Evolutionary conservation across 495 filamentous ascomycete genomes (phyloP).

Genomic region (Penicillium riverlandense): DNA sequence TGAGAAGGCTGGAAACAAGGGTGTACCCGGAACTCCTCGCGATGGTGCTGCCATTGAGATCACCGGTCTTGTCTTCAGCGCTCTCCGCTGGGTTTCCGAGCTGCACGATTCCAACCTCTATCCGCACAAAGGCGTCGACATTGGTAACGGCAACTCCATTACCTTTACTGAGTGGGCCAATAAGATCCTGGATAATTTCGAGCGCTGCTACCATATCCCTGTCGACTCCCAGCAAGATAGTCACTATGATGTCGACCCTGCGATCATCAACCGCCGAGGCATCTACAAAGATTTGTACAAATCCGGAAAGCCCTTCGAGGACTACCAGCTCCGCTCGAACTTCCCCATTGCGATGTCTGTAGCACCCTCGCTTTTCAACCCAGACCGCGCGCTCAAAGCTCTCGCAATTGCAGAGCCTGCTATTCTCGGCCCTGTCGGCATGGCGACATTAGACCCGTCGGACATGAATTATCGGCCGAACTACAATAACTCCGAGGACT

Average conservation of each 20-base stretch:
- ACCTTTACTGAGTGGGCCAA: slow-evolving; percentile 74
- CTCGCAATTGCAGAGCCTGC: slow-evolving; percentile 71
- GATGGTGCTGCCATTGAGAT: slow-evolving; percentile 96
- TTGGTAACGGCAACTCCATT: slow-evolving; percentile 48
- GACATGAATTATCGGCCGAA: slow-evolving; percentile 90
- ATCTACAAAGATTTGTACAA: slow-evolving; percentile 97
- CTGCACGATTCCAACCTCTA: slow-evolving; percentile 62
- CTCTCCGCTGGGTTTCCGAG: slow-evolving; percentile 67
- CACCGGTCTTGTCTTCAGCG: slow-evolving; percentile 84
- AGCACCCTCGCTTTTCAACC: slow-evolving; percentile 79
- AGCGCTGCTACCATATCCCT: slow-evolving; percentile 84
- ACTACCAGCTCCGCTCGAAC: slow-evolving; percentile 93
- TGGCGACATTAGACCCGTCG: slow-evolving; percentile 89
- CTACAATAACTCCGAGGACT: slow-evolving; percentile 94
- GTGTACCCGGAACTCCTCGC: slow-evolving; percentile 89
- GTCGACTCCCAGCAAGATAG: slow-evolving; percentile 55
- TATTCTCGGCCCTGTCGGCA: slow-evolving; percentile 81
- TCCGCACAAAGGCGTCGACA: slow-evolving; percentile 61
- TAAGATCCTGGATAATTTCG: slow-evolving; percentile 79
- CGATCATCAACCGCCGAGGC: slow-evolving; percentile 76
- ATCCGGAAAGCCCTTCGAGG: slow-evolving; percentile 89
- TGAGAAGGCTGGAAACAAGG: slow-evolving; percentile 81
- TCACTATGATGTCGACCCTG: slow-evolving; percentile 72
- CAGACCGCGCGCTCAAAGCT: slow-evolving; percentile 65
- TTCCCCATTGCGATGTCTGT: slow-evolving; percentile 95